Percentiles rank a stretch among this genome's conserved stretches.
phyloP scores from a whole-genome alignment of 2,329 filamentous ascomycete genomes.

The Diaporthe ilicicola region DNA sequence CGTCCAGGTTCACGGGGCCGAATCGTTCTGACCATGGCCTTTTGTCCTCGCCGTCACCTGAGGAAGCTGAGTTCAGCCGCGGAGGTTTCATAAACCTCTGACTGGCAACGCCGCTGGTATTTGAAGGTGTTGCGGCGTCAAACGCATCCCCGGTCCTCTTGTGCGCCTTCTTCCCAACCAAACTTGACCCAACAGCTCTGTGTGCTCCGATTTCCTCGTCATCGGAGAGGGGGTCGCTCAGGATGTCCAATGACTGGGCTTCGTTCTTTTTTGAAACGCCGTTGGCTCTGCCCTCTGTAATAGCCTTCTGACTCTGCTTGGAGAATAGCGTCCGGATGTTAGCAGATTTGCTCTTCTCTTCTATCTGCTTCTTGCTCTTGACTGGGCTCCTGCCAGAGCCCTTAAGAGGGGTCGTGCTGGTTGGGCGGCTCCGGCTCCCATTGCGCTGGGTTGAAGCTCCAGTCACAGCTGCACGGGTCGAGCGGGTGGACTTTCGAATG shows the following conservation, averaged over 20 bases:
- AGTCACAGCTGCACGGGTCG: constrained; percentile 33
- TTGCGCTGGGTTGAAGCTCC: constrained; percentile 23
- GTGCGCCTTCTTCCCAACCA: constrained; percentile 64
- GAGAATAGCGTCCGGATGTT: constrained; percentile 69
- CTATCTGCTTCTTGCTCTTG: constrained; percentile 51
- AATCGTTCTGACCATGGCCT: constrained; percentile 91
- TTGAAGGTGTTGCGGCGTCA: constrained; percentile 39
- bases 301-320: constrained; percentile 63
- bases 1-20: constrained; percentile 76
- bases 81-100: constrained; percentile 62
- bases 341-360: constrained; percentile 61
- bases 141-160: constrained; percentile 57
- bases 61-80: constrained; percentile 39
- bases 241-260: constrained; percentile 51
- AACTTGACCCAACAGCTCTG: constrained; percentile 59
- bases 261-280: constrained; percentile 38
- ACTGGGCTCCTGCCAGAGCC: constrained; percentile 55
- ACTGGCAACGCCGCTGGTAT: constrained; percentile 46
- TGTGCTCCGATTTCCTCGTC: constrained; percentile 64
- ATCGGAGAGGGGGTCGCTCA: constrained; percentile 67
- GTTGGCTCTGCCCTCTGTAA: constrained; percentile 43
- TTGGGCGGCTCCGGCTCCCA: constrained; percentile 39
- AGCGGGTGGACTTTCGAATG: constrained; percentile 43
- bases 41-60: constrained; percentile 58
- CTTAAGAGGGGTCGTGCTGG: constrained; percentile 39